Evolutionary conservation across 352 stramenopile genomes (phyloP), one percentile per base, ranked within the genome.

Genomic region (Phytophthora tubulina): DNA sequence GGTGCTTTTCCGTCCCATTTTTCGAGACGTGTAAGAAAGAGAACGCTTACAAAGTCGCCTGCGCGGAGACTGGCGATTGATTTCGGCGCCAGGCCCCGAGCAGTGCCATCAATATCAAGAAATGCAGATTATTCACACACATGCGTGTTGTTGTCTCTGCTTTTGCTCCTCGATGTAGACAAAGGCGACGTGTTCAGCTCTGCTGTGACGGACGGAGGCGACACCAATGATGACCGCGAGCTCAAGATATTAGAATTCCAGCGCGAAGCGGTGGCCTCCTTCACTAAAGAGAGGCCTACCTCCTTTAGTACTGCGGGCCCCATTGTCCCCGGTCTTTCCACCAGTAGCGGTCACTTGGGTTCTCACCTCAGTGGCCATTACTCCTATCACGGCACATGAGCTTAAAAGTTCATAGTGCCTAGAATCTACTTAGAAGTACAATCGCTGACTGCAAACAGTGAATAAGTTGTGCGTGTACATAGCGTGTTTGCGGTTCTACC

Each of bases 151-250:
- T 67, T 60, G 54, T 68, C 15, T 42, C n/a, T 69, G 33, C 31
- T 39, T 46, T 67, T 48, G 41, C 58, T 67, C 33, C 57, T 58
- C 21, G 10, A 46, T 58, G 63, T 67, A 66, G 57, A 58, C 32
- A 49, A 63, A 92, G 79, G 81, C 54, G 88, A 78, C 67, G 75
- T 81, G 11, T 87, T 90, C 70, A 89, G 72, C 71, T 77, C 80
- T 10, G 59, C 78, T 5, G 79, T 89, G 68, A 58, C 55, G 38
- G 53, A 67, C 48, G 46, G 41, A 41, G 10, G 32, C 32, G 53
- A 75, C 48, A 36, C 35, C 35, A 75, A 75, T 39, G 68, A 75
- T 35, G 70, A 69, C 7, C 51, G 51, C 27, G 59, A 71, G 7
- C 57, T 73, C 64, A 76, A 76, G 50, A 46, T 63, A 39, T 50